Conservation (phyloP, 1,284 basidiomycete genomes). For the Tremellales sp. region DNA sequence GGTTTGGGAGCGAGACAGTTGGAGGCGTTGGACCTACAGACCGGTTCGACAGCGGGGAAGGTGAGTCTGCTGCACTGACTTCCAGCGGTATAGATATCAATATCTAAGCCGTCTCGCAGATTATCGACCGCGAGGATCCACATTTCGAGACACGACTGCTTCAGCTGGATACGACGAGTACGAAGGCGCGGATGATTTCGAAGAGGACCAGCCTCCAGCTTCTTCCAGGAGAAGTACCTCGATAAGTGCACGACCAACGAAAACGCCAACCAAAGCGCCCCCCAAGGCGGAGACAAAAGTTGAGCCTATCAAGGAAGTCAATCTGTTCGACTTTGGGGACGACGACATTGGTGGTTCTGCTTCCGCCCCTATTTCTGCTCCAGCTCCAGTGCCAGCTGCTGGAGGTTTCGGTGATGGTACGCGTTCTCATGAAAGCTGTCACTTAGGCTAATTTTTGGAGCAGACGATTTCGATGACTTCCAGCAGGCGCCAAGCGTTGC, state of each 20-base stretch:
- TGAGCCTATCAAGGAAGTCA: conserved; percentile 54
- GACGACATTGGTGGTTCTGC: conserved; percentile 58
- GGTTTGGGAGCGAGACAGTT: conserved; percentile 69
- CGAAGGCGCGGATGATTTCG: conserved; percentile 93
- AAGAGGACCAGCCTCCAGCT: conserved; percentile 46
- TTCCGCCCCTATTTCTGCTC: conserved; percentile 22
- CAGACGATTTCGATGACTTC: conserved; percentile 89
- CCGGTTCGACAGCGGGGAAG: conserved; percentile 41
- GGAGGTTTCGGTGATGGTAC: no score
- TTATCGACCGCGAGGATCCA: conserved; percentile 23
- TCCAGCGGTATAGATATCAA: background rate
- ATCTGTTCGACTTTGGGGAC: conserved; percentile 75
- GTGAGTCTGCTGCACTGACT: conserved; percentile 9
- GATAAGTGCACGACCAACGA: conserved; percentile 49
- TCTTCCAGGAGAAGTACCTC: conserved; percentile 3
- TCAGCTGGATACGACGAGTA: conserved; percentile 68
- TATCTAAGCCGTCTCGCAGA: conserved; percentile 17
- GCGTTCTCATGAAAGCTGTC: conserved; percentile 10
- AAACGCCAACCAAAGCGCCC: conserved; percentile 51
- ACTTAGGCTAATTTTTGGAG: conserved; percentile 47
- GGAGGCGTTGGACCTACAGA: conserved; percentile 53
- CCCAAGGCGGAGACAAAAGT: conserved; percentile 45
- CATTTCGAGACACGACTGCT: conserved; percentile 47
- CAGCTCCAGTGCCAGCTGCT: conserved; percentile 19
- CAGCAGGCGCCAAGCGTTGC: conserved; percentile 61